phyloP scores from a whole-genome alignment of 2,329 filamentous ascomycete species.

The Fusarium camptoceras region DNA sequence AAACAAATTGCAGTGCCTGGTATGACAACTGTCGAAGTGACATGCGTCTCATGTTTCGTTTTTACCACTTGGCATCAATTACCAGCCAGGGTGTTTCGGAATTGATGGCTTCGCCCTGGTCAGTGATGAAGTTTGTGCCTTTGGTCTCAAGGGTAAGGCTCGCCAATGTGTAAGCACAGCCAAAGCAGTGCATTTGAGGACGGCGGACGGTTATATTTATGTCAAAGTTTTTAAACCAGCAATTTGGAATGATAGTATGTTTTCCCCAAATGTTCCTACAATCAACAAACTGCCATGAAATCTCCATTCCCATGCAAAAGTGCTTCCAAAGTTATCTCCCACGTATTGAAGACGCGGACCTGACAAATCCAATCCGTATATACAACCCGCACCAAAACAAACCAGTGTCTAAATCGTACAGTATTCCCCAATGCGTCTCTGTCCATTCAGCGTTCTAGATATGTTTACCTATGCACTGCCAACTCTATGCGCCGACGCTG shows the following conservation, averaged over 20 bases:
- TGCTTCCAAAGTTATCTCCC: constrained; percentile 2
- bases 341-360: neutral
- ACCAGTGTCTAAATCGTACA: constrained; percentile 37
- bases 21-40: neutral
- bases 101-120: neutral
- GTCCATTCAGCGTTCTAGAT: neutral
- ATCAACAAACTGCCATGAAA: constrained; percentile 1
- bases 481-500: constrained; percentile 59
- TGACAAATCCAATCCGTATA: constrained; percentile 33
- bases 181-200: neutral
- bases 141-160: neutral
- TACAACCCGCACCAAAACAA: constrained; percentile 40
- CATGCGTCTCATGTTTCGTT: neutral
- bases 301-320: constrained; percentile 10
- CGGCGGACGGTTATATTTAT: neutral
- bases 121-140: neutral
- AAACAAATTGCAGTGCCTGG: neutral
- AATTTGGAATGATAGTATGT: constrained; percentile 25
- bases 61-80: neutral
- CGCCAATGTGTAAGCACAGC: neutral
- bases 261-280: constrained; percentile 1
- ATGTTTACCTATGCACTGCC: neutral
- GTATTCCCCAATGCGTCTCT: constrained; percentile 16
- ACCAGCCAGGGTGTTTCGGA: constrained; percentile 3
- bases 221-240: constrained; percentile 1